phyloP scores from a whole-genome alignment of 768 basidiomycete species.

The Pisolithus tinctorius region DNA sequence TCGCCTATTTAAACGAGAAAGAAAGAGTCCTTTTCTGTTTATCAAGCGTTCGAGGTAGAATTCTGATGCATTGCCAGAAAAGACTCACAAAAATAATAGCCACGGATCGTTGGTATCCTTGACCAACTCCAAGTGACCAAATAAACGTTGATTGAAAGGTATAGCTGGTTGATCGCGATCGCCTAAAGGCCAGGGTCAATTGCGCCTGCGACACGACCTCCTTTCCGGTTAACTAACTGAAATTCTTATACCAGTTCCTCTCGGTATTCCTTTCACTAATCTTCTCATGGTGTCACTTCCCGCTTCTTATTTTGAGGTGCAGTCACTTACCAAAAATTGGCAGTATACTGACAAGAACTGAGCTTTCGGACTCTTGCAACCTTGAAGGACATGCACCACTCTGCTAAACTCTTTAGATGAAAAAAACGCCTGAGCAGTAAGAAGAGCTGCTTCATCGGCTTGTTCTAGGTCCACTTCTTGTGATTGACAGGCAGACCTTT shows the following conservation, averaged over 20 bases:
- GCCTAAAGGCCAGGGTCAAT: slow-evolving; percentile 32
- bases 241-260: slow-evolving; percentile 79
- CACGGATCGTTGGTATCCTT: slow-evolving; percentile 65
- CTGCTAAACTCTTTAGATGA: slow-evolving; percentile 74
- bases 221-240: slow-evolving; percentile 42
- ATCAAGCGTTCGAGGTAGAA: background rate
- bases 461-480: slow-evolving; percentile 43
- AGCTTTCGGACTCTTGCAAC: slow-evolving; percentile 65
- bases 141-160: slow-evolving; percentile 55
- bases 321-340: slow-evolving; percentile 69
- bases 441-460: slow-evolving; percentile 66
- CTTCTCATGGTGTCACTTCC: slow-evolving; percentile 31
- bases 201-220: background rate
- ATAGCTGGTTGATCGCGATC: slow-evolving; percentile 62
- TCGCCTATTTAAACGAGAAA: slow-evolving; percentile 70
- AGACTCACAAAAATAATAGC: slow-evolving; percentile 71
- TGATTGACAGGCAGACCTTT: slow-evolving; percentile 21
- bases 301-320: slow-evolving; percentile 1
- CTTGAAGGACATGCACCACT: slow-evolving; percentile 56
- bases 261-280: slow-evolving; percentile 78
- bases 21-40: slow-evolving; percentile 73
- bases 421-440: slow-evolving; percentile 66
- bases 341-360: slow-evolving; percentile 76
- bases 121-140: slow-evolving; percentile 55
- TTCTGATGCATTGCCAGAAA: slow-evolving; percentile 1